Evolutionary conservation across 495 filamentous ascomycete genomes (phyloP).

Genomic region (Penicillium chermesinum): DNA sequence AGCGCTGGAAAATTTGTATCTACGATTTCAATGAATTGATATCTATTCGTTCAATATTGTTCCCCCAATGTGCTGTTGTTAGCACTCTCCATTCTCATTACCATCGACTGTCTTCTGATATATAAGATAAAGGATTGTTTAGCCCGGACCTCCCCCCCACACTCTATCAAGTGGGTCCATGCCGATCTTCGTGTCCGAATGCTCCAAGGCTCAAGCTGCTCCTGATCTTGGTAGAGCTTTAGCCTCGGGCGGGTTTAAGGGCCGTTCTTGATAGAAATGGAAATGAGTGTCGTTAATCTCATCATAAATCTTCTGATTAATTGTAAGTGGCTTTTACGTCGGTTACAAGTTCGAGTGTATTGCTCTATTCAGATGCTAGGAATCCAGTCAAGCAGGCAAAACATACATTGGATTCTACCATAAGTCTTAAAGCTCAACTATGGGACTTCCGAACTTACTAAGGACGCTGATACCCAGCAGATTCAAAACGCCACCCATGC

Average conservation of each 20-base stretch:
- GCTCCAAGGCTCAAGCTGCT: neutral
- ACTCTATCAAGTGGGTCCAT: neutral
- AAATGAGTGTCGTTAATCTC: too few species aligned
- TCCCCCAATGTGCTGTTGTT: too few species aligned
- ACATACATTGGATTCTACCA: neutral
- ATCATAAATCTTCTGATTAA: too few species aligned
- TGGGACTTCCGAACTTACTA: neutral
- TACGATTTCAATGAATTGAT: constrained; percentile 30
- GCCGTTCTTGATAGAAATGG: too few species aligned
- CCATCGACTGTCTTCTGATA: too few species aligned
- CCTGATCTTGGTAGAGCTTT: neutral
- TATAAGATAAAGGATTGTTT: too few species aligned
- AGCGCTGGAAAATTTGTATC: constrained; percentile 19
- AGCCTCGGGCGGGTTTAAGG: too few species aligned
- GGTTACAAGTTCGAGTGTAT: too few species aligned
- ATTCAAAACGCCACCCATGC: constrained; percentile 13
- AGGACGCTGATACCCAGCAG: neutral
- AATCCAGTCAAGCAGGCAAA: neutral
- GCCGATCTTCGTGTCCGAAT: neutral
- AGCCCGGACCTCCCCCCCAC: neutral
- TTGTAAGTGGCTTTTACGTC: too few species aligned
- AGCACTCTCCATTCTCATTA: too few species aligned
- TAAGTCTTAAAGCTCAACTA: too few species aligned
- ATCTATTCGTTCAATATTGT: too few species aligned
- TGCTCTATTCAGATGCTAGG: neutral